These are phyloP conservation scores for Blastomyces gilchristii DNA, from an alignment of 2,329 filamentous ascomycete species.

Conservation along the genomic window DNA sequence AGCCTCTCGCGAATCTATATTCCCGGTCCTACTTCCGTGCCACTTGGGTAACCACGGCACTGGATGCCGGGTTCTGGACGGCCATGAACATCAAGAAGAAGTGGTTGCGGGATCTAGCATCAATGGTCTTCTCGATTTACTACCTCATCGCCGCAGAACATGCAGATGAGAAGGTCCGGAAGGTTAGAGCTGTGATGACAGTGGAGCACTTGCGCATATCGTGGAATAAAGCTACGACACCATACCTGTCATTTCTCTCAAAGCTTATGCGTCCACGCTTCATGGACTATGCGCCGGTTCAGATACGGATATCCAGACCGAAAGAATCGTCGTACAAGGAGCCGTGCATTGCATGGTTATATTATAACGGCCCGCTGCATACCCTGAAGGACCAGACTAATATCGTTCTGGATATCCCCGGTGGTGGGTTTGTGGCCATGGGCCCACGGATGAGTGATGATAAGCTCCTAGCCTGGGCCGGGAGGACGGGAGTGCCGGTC, in stretches of 20 bases:
- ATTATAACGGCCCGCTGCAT: conserved; percentile 79
- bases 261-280: conserved; percentile 65
- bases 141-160: conserved; percentile 89
- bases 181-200: conserved; percentile 74
- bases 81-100: conserved; percentile 82
- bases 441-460: conserved; percentile 89
- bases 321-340: conserved; percentile 70
- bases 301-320: conserved; percentile 75
- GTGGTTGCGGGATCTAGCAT: conserved; percentile 71
- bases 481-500: conserved; percentile 76
- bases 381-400: conserved; percentile 66
- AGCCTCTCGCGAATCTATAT: conserved; percentile 90
- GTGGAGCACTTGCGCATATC: conserved; percentile 84
- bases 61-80: conserved; percentile 97
- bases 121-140: conserved; percentile 75
- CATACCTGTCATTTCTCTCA: conserved; percentile 67
- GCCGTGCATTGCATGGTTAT: conserved; percentile 77
- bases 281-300: conserved; percentile 69
- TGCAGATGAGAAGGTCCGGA: conserved; percentile 91
- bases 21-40: conserved; percentile 85
- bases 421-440: conserved; percentile 95
- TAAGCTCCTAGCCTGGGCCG: conserved; percentile 85
- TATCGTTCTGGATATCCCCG: conserved; percentile 79
- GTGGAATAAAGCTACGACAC: conserved; percentile 90
- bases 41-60: conserved; percentile 88